phyloP scores from a whole-genome alignment of 2,329 filamentous ascomycete species.

The Paecilomyces fulvus region DNA sequence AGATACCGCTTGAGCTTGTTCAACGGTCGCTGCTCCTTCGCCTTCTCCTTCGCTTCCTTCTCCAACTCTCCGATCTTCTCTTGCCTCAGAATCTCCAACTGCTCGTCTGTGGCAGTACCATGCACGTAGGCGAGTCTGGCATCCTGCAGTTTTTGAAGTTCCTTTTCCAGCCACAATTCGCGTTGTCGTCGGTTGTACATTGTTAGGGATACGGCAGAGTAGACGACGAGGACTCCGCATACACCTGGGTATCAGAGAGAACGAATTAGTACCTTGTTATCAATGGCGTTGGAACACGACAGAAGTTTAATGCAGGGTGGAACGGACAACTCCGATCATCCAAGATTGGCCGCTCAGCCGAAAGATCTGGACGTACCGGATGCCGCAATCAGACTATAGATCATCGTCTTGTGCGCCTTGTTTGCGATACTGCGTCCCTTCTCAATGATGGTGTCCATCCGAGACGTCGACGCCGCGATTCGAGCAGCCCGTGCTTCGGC shows the following conservation, averaged over 20 bases:
- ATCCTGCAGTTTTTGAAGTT: constrained; percentile 33
- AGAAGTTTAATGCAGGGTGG: not conserved
- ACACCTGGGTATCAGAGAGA: constrained; percentile 40
- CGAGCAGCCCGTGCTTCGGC: constrained; percentile 60
- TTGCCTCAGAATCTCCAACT: constrained; percentile 37
- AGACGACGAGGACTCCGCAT: constrained; percentile 52
- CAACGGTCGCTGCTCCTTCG: constrained; percentile 29
- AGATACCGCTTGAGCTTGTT: constrained; percentile 31
- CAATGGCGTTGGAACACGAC: not conserved
- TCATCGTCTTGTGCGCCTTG: constrained; percentile 51
- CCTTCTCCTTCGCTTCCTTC: constrained; percentile 30
- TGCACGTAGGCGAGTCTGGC: constrained; percentile 34
- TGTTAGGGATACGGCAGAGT: constrained; percentile 58
- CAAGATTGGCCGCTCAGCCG: not conserved
- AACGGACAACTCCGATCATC: not conserved
- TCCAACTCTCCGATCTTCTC: constrained; percentile 37
- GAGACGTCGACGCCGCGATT: constrained; percentile 49
- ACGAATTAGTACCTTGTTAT: not conserved
- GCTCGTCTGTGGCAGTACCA: constrained; percentile 32
- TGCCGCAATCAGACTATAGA: constrained; percentile 52
- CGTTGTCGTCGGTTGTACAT: constrained; percentile 59
- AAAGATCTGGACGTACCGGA: constrained; percentile 44
- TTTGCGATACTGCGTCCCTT: constrained; percentile 51
- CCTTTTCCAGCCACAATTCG: constrained; percentile 50
- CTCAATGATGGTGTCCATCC: constrained; percentile 47